These are phyloP conservation scores for Jacaranda copaia DNA, from an alignment of 257 asterid genomes.

Conservation along the genomic window DNA sequence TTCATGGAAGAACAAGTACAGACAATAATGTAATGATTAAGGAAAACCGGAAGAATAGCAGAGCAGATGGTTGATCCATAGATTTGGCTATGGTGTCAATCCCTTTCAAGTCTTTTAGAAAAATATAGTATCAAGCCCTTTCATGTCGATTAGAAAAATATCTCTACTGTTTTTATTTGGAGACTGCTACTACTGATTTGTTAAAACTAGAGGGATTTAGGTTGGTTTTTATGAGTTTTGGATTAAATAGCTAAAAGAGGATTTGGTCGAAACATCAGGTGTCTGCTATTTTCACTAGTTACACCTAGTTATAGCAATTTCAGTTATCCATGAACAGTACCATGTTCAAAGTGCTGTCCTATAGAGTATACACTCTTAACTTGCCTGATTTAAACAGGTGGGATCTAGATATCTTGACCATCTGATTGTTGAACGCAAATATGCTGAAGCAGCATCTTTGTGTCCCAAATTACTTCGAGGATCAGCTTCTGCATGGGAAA, in stretches of 20 bases:
- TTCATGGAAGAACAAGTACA: neutral
- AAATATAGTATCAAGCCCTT: slow-evolving; percentile 10
- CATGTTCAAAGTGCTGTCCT: slow-evolving; percentile 18
- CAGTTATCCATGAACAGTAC: slow-evolving; percentile 19
- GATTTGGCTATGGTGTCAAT: slow-evolving; percentile 18
- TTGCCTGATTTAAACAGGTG: slow-evolving; percentile 62
- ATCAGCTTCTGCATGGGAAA: slow-evolving; percentile 99
- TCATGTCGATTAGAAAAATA: slow-evolving; percentile 16
- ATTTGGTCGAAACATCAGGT: slow-evolving; percentile 24
- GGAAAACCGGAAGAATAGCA: neutral
- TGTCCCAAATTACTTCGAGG: slow-evolving; percentile 94
- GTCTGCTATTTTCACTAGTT: slow-evolving; percentile 2
- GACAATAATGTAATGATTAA: neutral
- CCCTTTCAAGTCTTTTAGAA: slow-evolving; percentile 20
- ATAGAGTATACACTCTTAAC: slow-evolving; percentile 28
- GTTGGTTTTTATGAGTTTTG: slow-evolving; percentile 16
- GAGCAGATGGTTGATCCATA: slow-evolving; percentile 25
- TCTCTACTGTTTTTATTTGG: slow-evolving; percentile 16
- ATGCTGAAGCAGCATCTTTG: slow-evolving; percentile 93
- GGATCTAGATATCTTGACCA: slow-evolving; percentile 95
- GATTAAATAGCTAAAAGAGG: neutral
- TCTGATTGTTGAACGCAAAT: slow-evolving; percentile 92
- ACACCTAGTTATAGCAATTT: neutral
- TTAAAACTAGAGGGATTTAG: slow-evolving; percentile 14
- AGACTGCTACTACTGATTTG: slow-evolving; percentile 21